Percentiles rank a stretch among this genome's conserved stretches.
These are phyloP conservation scores for Endotrypanum monterogeii DNA, from an alignment of 208 protist species.

Conservation along the genomic window DNA sequence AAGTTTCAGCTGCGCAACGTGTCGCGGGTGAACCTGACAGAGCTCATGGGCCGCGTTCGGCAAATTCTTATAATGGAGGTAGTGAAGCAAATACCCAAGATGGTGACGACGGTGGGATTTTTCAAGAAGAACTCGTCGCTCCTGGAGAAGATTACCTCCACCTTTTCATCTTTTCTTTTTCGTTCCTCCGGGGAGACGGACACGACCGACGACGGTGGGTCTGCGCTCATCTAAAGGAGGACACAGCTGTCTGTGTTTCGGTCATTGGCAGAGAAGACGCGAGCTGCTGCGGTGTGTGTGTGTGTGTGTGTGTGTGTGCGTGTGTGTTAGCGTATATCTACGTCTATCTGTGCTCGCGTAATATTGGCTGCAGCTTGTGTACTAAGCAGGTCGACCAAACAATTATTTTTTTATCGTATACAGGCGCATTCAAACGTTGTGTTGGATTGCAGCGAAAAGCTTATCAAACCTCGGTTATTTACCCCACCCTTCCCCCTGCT, in stretches of 20 bases:
- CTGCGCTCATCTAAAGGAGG: constrained; percentile 14
- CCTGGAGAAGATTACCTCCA: constrained; percentile 32
- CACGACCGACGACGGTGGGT: constrained; percentile 25
- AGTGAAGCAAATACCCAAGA: constrained; percentile 51
- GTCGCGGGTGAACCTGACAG: constrained; percentile 28
- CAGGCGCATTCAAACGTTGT: too few species aligned
- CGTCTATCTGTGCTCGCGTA: not conserved
- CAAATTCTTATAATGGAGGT: constrained; percentile 50
- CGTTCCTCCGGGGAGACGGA: constrained; percentile 18
- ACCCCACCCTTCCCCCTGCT: not conserved
- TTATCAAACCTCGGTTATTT: too few species aligned
- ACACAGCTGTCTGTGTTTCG: not conserved
- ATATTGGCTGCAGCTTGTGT: not conserved
- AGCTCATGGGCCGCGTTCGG: constrained; percentile 33
- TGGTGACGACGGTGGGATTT: constrained; percentile 48
- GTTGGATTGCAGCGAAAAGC: too few species aligned
- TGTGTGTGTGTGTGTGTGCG: not conserved
- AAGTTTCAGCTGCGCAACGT: constrained; percentile 46
- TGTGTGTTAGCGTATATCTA: not conserved
- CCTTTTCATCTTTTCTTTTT: constrained; percentile 26
- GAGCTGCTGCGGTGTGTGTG: too few species aligned
- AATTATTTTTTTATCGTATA: not conserved
- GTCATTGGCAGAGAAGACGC: not conserved
- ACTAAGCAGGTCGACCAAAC: not conserved
- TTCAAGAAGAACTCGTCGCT: constrained; percentile 42